Percentiles rank a stretch among this genome's conserved stretches.
Evolutionary conservation across 2,329 filamentous ascomycete genomes (phyloP).

Genomic region (Xylaria sp.): DNA sequence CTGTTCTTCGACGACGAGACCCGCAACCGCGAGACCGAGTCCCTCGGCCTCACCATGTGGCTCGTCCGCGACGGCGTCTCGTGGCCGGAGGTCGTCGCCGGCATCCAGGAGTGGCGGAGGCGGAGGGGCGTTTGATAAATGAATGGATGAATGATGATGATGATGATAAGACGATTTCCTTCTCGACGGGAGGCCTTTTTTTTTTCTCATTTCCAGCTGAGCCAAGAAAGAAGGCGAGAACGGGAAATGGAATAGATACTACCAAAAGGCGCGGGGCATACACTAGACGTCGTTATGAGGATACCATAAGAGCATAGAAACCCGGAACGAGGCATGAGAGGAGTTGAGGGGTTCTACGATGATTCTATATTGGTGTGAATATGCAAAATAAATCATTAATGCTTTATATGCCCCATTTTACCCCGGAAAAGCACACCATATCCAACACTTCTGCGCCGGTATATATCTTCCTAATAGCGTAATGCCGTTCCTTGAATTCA

Average conservation of each 20-base stretch:
- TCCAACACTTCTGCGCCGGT: neutral
- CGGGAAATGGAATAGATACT: too few relatives aligned
- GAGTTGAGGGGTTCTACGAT: neutral
- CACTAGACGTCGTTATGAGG: neutral
- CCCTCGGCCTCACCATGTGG: constrained; percentile 80
- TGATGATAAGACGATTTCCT: too few relatives aligned
- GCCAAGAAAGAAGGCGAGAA: too few relatives aligned
- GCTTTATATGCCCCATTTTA: neutral
- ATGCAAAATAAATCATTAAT: neutral
- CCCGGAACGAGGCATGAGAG: neutral
- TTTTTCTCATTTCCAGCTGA: too few relatives aligned
- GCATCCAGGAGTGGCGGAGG: constrained; percentile 79
- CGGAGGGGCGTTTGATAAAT: constrained; percentile 53
- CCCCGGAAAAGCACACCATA: neutral
- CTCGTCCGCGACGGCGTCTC: constrained; percentile 79
- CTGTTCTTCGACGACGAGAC: constrained; percentile 94
- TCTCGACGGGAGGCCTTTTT: too few relatives aligned
- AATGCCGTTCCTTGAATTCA: neutral
- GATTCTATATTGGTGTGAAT: neutral
- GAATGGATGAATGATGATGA: neutral
- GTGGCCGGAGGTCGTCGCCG: constrained; percentile 75
- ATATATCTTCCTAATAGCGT: neutral
- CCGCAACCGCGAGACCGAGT: constrained; percentile 80
- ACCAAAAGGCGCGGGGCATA: neutral
- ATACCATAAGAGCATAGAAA: neutral